Evolutionary conservation across 495 filamentous ascomycete species (phyloP), one percentile per base, ranked within the genome.

Genomic region (Aspergillus incahuasiensis): DNA sequence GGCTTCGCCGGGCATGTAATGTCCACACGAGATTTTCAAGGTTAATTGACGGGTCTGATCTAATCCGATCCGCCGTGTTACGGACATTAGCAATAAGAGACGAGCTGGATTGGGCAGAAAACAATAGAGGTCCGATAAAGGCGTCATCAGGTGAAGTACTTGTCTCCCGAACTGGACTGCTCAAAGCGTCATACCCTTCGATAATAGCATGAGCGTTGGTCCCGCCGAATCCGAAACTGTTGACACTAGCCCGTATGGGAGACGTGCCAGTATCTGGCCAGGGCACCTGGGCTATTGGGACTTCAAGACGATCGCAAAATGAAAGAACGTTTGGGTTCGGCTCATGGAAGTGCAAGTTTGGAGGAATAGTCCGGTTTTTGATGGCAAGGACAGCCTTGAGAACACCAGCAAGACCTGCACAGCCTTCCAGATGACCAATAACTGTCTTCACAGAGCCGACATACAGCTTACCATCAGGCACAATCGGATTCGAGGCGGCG

Each of bases 181-280:
- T 13, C 2, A 13, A 0, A 9, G 51, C 4, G 32, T 35, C 32
- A 28, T 44, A 13, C 11, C 48, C 56, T 55, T 87, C 83, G 13
- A 87, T 11, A 30, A 88, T 85, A 5, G 75, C 82, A 56, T 87
- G 84, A 0, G 82, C 77, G 59, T 87, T 87, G 15, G 79, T 75
- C 34, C 85, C 84, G 24, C 85, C 85, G 60, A 84, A 87, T 0
- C 85, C 84, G 55, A 85, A 86, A 9, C 61, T 63, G 40, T 70
- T 69, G 3, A 72, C 63, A 53, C 63, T 65, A 1, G 60, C 67
- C 2, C 69, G 67, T 28, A n/a, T n/a, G n/a, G n/a, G n/a, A n/a
- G n/a, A n/a, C 25, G 25, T 28, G 25, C 4, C 25, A 35, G 13
- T 6, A 35, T 35, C 34, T 15, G 34, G 34, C 6, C n/a, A n/a